A percentile compares a stretch with the other conserved stretches of the same genome.
Evolutionary conservation across 2,329 filamentous ascomycete genomes (phyloP).

Genomic region (Zalaria obscura): DNA sequence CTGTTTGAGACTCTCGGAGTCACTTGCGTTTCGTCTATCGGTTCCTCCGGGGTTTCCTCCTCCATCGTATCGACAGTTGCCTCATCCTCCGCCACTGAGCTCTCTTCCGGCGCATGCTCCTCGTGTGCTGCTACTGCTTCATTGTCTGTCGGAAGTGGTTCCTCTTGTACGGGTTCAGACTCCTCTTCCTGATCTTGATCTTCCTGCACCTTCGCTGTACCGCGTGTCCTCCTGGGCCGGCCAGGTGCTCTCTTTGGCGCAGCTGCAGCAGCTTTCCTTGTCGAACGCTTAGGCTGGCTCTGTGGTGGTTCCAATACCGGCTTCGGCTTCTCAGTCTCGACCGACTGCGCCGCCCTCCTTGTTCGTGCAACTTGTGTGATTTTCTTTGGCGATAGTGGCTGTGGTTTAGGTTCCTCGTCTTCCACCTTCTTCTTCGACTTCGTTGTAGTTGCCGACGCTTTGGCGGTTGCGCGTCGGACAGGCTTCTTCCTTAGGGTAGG

Average conservation of each 20-base stretch:
- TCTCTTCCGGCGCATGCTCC: background rate
- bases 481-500: conserved; percentile 18
- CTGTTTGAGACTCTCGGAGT: background rate
- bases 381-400: conserved; percentile 21
- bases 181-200: background rate
- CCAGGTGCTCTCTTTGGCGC: background rate
- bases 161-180: background rate
- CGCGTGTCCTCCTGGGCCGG: background rate
- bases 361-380: conserved; percentile 17
- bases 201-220: background rate
- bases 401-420: conserved; percentile 3
- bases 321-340: conserved; percentile 3
- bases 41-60: background rate
- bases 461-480: conserved; percentile 15
- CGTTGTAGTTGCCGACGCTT: conserved; percentile 6
- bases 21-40: background rate
- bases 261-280: background rate
- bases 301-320: background rate
- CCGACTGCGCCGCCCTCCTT: conserved; percentile 1
- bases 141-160: background rate
- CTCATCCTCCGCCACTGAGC: background rate
- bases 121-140: too few relatives aligned
- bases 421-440: conserved; percentile 6
- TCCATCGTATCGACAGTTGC: background rate
- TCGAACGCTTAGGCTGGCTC: background rate